These are phyloP conservation scores for Rhododendron mucronatum DNA, from an alignment of 148 eudicot species.

Conservation along the genomic window DNA sequence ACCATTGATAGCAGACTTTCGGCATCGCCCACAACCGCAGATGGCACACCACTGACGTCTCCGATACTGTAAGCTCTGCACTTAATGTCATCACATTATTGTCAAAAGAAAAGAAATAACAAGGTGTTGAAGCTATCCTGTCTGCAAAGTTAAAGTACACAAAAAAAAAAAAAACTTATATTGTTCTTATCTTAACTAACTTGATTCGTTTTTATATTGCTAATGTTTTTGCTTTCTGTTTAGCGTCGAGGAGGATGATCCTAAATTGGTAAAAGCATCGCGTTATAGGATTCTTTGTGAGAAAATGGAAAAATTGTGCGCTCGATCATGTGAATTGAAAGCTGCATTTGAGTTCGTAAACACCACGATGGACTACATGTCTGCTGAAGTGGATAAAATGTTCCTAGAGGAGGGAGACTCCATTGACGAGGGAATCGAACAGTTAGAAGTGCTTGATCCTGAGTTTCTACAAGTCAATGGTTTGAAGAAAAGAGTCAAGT, in stretches of 20 bases:
- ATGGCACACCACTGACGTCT: neutral
- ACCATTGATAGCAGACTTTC: neutral
- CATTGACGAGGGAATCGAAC: neutral
- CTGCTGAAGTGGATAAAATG: neutral
- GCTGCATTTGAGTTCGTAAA: neutral
- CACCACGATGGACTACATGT: neutral
- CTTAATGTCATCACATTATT: neutral
- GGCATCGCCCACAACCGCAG: neutral
- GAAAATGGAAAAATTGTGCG: neutral
- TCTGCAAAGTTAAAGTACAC: neutral
- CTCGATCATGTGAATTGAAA: neutral
- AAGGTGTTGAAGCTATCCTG: too few species aligned
- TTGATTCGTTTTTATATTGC: neutral
- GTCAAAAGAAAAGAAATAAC: neutral
- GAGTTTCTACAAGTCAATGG: neutral
- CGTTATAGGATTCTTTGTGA: neutral
- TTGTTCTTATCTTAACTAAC: neutral
- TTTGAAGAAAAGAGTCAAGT: neutral
- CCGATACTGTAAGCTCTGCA: neutral
- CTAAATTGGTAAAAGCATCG: neutral
- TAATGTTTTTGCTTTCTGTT: neutral
- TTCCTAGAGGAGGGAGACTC: neutral
- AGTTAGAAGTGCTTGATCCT: neutral
- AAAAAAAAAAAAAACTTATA: neutral
- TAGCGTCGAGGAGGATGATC: neutral